These are phyloP conservation scores for Carex kokanica DNA, from an alignment of 176 grass and related monocot species.

Conservation along the genomic window DNA sequence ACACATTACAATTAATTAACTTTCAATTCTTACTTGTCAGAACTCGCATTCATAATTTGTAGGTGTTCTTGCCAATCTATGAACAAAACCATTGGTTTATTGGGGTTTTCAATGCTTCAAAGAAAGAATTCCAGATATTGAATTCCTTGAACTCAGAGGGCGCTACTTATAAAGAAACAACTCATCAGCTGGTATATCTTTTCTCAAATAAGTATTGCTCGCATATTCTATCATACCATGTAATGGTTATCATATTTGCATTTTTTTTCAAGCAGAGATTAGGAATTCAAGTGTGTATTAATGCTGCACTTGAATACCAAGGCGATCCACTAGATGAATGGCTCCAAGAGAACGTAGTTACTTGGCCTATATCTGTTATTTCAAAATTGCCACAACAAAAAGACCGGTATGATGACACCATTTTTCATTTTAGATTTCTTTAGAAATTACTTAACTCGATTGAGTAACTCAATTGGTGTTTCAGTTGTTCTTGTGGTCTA, in stretches of 20 bases:
- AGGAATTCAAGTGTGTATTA: background rate
- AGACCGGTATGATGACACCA: background rate
- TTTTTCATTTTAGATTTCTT: background rate
- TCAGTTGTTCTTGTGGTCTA: constrained; percentile 3
- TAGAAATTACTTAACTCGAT: background rate
- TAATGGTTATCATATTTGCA: background rate
- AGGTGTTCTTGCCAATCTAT: background rate
- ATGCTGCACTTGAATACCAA: background rate
- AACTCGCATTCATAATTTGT: background rate
- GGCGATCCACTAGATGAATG: too few species aligned
- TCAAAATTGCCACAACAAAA: background rate
- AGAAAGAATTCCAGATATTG: background rate
- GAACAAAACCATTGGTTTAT: background rate
- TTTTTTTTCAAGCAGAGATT: background rate
- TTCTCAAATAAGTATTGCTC: background rate
- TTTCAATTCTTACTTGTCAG: background rate
- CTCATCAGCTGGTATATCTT: background rate
- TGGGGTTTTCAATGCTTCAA: background rate
- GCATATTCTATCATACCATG: background rate
- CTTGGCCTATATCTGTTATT: background rate
- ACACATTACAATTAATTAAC: background rate
- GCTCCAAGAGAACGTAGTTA: background rate
- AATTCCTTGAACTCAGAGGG: background rate
- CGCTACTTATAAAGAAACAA: background rate
- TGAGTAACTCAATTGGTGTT: background rate